Base-by-base conservation (phyloP, 1,284 basidiomycete species). In the Flammula alnicola region DNA sequence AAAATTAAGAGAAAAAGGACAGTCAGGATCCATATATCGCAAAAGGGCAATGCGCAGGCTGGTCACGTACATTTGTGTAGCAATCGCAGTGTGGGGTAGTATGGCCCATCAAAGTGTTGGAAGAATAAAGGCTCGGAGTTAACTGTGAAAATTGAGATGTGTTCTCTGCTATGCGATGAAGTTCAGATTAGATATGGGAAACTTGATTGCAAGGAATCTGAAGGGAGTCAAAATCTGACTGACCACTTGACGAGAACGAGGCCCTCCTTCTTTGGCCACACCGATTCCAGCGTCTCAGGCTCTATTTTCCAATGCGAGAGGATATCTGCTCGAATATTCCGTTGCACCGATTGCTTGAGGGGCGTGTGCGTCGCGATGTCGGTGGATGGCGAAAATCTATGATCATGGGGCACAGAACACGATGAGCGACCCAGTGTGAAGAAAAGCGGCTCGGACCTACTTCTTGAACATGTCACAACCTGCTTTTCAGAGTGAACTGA, bases 211-310 rank as follows among this genome's bases (percentile, higher is more conserved):
- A 16, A 16, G 8, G 19, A 25, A 33, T 31, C 11, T 8, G 12
- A 32, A 4, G 12, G n/a, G 12, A 25, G 6, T 12, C 6, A 35
- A 44, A 16, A 51, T 37, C 31, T 40, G 35, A 81, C 91, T 65
- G 63, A 97, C 95, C 95, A 98, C 79, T 98, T 99, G 54, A 95
- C 91, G 60, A 91, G 86, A 6, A 91, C 88, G 38, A 98, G 77
- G 1, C 87, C 78, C 73, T 98, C 95, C 79, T 99, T 99, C 87
- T 99, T 99, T 10, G 95, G 94, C 97, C 97, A 98, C 49, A 99
- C 84, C 61, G 83, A 81, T 66, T 99, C 97, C 17, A 99, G 75
- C 2, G 84, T 83, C 56, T 90, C 91, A 39, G 80, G 80, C 57
- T 84, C 84, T 54, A 93, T 81, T 51, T 89, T 92, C 81, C 93